Percentiles rank a stretch among this genome's conserved stretches.
phyloP scores from a whole-genome alignment of 2,329 filamentous ascomycete genomes.

The Alternaria longipes region DNA sequence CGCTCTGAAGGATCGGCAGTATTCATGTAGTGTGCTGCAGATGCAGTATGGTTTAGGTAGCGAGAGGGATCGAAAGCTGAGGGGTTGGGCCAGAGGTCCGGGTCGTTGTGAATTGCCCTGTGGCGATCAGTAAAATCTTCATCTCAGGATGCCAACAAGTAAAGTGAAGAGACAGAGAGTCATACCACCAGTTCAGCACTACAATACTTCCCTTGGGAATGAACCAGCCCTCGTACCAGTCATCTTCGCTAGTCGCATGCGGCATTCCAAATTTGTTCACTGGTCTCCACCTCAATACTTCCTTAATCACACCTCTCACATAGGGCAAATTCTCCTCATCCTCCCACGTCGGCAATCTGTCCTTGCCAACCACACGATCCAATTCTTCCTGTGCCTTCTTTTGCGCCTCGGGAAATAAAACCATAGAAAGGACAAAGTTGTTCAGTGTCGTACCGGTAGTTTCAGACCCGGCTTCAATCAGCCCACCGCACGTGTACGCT shows the following conservation, averaged over 20 bases:
- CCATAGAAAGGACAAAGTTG: constrained; percentile 44
- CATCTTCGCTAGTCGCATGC: constrained; percentile 46
- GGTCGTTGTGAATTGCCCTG: constrained; percentile 49
- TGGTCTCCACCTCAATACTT: constrained; percentile 43
- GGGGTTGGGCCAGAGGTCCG: constrained; percentile 36
- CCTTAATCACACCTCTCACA: constrained; percentile 49
- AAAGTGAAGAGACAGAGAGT: not conserved
- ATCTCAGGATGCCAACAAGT: not conserved
- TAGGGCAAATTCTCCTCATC: constrained; percentile 43
- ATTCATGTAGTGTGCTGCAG: constrained; percentile 46
- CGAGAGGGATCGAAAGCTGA: constrained; percentile 43
- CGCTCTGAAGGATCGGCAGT: constrained; percentile 41
- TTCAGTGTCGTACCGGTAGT: constrained; percentile 44
- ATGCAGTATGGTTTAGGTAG: constrained; percentile 35
- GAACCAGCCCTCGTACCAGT: constrained; percentile 51
- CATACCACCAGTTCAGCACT: constrained; percentile 48
- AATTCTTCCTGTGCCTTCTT: constrained; percentile 41
- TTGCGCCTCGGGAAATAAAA: constrained; percentile 38
- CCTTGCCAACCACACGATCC: constrained; percentile 39
- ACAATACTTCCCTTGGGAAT: constrained; percentile 51
- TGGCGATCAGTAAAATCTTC: not conserved
- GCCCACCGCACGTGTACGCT: constrained; percentile 46
- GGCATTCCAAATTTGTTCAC: constrained; percentile 47
- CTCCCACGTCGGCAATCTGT: constrained; percentile 44
- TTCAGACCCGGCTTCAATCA: constrained; percentile 49